Percentiles rank a stretch among this genome's conserved stretches.
Evolutionary conservation across 768 basidiomycete genomes (phyloP).

Genomic region (Tulasnella sp.): DNA sequence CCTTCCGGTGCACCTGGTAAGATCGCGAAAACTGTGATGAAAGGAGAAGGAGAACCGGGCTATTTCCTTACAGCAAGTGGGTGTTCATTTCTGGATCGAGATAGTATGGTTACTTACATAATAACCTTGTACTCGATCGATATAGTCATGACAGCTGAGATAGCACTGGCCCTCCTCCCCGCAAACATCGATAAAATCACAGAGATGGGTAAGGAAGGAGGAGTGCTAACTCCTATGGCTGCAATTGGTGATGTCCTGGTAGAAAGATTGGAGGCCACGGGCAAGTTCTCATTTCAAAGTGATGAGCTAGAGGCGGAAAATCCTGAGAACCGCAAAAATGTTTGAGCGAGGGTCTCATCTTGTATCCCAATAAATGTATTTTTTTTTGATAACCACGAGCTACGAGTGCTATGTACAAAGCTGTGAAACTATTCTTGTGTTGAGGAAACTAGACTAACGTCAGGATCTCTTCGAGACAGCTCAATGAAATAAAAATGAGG

Average conservation of each 20-base stretch:
- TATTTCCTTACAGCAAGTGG: conserved; percentile 40
- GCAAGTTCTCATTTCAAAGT: conserved; percentile 44
- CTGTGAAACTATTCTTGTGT: too few relatives aligned
- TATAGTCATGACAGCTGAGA: conserved; percentile 63
- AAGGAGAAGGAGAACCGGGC: conserved; percentile 64
- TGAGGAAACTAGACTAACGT: too few relatives aligned
- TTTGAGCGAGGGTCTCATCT: too few relatives aligned
- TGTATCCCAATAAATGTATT: too few relatives aligned
- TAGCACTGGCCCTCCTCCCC: conserved; percentile 56
- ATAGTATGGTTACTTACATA: neutral
- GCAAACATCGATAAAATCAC: conserved; percentile 42
- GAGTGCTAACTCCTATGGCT: conserved; percentile 69
- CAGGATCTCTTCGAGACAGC: too few relatives aligned
- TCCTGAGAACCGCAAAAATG: too few relatives aligned
- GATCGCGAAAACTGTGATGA: conserved; percentile 47
- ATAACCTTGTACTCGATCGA: neutral
- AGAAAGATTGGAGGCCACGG: conserved; percentile 47
- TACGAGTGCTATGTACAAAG: too few relatives aligned
- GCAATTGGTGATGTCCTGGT: conserved; percentile 70
- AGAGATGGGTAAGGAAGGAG: conserved; percentile 46
- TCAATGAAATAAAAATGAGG: too few relatives aligned
- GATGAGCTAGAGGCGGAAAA: too few relatives aligned
- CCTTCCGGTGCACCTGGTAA: conserved; percentile 28
- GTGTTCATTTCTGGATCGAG: neutral
- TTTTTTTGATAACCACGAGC: too few relatives aligned